These are phyloP conservation scores for Chaetothyriales sp. DNA, from an alignment of 2,329 filamentous ascomycete genomes.

Conservation along the genomic window DNA sequence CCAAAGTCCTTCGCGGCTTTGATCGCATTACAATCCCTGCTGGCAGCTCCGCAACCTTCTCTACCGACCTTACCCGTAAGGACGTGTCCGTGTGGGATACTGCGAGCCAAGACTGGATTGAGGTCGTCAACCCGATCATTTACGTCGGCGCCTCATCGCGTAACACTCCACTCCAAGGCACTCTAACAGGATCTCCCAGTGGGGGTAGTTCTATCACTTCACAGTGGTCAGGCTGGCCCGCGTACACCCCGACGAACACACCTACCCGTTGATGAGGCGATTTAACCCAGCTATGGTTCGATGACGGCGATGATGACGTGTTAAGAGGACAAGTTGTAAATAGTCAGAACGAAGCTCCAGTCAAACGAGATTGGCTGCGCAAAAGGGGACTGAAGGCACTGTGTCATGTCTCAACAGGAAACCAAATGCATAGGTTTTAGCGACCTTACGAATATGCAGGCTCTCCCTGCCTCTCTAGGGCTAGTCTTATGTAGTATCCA, in stretches of 20 bases:
- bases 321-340: neutral
- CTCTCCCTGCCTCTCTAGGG: too few species aligned
- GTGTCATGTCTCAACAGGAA: neutral
- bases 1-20: constrained; percentile 60
- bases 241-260: too few species aligned
- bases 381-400: neutral
- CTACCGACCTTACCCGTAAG: constrained; percentile 56
- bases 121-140: constrained; percentile 40
- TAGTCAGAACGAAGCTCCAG: neutral
- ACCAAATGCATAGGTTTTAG: neutral
- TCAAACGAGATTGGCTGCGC: too few species aligned
- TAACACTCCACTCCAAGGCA: constrained; percentile 37
- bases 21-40: constrained; percentile 60
- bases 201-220: neutral
- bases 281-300: too few species aligned
- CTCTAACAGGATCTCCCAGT: constrained; percentile 19
- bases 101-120: constrained; percentile 68
- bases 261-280: too few species aligned
- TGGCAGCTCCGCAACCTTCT: constrained; percentile 55
- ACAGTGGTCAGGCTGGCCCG: too few species aligned
- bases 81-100: constrained; percentile 83
- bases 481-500: too few species aligned
- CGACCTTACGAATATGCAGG: too few species aligned
- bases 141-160: constrained; percentile 48
- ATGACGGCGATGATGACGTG: too few species aligned